Evolutionary conservation across 2,329 filamentous ascomycete species (phyloP).

Genomic region (Diaporthe sp.): DNA sequence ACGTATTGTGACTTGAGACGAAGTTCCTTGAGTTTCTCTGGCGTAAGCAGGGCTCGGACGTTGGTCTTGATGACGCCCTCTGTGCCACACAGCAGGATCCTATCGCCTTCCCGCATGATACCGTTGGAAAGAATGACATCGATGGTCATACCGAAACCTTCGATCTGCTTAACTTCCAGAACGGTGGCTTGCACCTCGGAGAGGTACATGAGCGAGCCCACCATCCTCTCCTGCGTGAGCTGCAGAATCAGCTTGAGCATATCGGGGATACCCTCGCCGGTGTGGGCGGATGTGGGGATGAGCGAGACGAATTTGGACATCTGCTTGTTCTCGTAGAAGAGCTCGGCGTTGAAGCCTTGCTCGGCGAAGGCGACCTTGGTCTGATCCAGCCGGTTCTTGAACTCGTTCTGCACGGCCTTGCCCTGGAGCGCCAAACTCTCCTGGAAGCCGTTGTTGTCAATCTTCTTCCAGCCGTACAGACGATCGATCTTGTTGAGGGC

Average conservation of each 20-base stretch:
- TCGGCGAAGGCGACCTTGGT: slow-evolving; percentile 96
- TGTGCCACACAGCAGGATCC: slow-evolving; percentile 95
- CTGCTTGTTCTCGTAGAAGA: slow-evolving; percentile 98
- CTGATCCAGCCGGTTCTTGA: slow-evolving; percentile 88
- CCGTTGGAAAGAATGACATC: slow-evolving; percentile 97
- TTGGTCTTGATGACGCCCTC: slow-evolving; percentile 96
- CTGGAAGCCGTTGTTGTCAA: slow-evolving; percentile 98
- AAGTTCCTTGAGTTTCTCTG: slow-evolving; percentile 91
- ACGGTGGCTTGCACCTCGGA: slow-evolving; percentile 98
- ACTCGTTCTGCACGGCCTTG: slow-evolving; percentile 94
- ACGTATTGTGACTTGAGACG: slow-evolving; percentile 97
- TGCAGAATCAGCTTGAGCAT: slow-evolving; percentile 96
- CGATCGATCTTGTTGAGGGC: slow-evolving; percentile 99
- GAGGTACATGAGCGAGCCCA: slow-evolving; percentile 96
- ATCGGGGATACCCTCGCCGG: slow-evolving; percentile 98
- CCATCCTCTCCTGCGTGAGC: slow-evolving; percentile 97
- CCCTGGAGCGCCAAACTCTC: slow-evolving; percentile 92
- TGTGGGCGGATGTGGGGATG: slow-evolving; percentile 96
- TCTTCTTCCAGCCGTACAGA: slow-evolving; percentile 98
- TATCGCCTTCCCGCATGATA: slow-evolving; percentile 93
- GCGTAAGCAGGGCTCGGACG: slow-evolving; percentile 93
- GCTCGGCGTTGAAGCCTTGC: slow-evolving; percentile 97
- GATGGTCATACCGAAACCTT: slow-evolving; percentile 98
- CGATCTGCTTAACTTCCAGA: slow-evolving; percentile 98
- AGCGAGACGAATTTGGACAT: slow-evolving; percentile 96